Conservation (phyloP, 192 early-diverging fungal species). For the Linnemannia schmuckeri region DNA sequence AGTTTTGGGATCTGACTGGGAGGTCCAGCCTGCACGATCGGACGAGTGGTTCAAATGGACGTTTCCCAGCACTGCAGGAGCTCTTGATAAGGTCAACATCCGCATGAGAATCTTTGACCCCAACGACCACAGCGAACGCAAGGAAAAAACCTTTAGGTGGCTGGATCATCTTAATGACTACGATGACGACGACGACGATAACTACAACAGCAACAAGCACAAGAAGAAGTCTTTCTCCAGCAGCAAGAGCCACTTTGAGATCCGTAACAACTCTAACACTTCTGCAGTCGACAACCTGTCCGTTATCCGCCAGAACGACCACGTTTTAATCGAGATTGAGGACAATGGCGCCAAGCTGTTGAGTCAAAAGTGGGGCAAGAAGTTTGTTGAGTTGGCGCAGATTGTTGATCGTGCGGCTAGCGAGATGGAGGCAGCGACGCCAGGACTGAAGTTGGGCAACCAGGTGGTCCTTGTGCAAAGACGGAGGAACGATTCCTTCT, state of each 20-base stretch:
- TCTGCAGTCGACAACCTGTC: constrained; percentile 15
- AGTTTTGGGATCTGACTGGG: constrained; percentile 33
- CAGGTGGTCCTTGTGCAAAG: constrained; percentile 39
- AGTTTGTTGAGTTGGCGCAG: constrained; percentile 30
- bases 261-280: constrained; percentile 11
- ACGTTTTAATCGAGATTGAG: constrained; percentile 36
- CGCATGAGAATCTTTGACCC: constrained; percentile 47
- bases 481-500: constrained; percentile 18
- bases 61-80: constrained; percentile 17
- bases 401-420: constrained; percentile 28
- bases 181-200: not conserved
- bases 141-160: constrained; percentile 8
- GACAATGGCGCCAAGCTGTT: constrained; percentile 44
- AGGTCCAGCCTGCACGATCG: constrained; percentile 21
- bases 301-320: constrained; percentile 24
- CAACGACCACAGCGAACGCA: constrained; percentile 25
- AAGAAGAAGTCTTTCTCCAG: not conserved
- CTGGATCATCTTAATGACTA: not conserved
- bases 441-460: constrained; percentile 28
- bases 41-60: constrained; percentile 52
- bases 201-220: not conserved
- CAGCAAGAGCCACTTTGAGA: constrained; percentile 8
- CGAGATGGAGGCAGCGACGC: constrained; percentile 26
- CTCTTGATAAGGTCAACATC: constrained; percentile 30
- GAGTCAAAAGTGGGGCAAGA: constrained; percentile 37